Evolutionary conservation across 805 yeast species (phyloP).

Genomic region (Kuraishia capsulata): DNA sequence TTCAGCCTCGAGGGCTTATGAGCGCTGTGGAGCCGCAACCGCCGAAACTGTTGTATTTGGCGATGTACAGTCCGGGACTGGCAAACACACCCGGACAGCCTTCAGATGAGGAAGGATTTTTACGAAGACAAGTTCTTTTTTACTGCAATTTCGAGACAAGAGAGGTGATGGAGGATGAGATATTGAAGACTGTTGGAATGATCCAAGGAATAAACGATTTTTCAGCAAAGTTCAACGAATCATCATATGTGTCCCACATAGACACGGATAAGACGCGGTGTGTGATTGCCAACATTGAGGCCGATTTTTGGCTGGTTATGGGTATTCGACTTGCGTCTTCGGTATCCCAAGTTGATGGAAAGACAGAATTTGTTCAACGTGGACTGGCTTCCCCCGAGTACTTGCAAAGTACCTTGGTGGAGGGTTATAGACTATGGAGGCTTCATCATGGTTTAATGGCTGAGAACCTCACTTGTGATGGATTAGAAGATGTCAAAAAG

Average conservation of each 20-base stretch:
- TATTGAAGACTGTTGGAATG: conserved; percentile 1
- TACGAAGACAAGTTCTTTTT: background rate
- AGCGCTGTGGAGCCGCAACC: no score
- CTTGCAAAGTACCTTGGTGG: conserved; percentile 15
- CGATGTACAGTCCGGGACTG: no score
- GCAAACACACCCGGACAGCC: background rate
- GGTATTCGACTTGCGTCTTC: background rate
- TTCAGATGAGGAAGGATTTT: background rate
- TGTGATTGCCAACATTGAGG: conserved; percentile 1
- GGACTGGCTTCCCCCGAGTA: conserved; percentile 25
- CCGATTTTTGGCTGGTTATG: conserved; percentile 1
- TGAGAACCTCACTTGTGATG: conserved; percentile 5
- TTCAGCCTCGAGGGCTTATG: no score
- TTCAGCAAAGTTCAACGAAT: background rate
- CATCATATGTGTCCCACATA: background rate
- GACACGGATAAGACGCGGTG: conserved; percentile 3
- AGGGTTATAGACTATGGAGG: conserved; percentile 23
- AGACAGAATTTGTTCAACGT: conserved; percentile 10
- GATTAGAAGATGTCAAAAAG: conserved; percentile 10
- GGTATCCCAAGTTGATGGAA: background rate
- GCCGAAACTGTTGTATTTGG: background rate
- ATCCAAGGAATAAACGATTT: conserved; percentile 4
- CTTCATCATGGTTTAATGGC: conserved; percentile 22
- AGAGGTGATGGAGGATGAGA: background rate
- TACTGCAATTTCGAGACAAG: background rate